phyloP scores from a whole-genome alignment of 768 basidiomycete species.

The Boletus sp. region DNA sequence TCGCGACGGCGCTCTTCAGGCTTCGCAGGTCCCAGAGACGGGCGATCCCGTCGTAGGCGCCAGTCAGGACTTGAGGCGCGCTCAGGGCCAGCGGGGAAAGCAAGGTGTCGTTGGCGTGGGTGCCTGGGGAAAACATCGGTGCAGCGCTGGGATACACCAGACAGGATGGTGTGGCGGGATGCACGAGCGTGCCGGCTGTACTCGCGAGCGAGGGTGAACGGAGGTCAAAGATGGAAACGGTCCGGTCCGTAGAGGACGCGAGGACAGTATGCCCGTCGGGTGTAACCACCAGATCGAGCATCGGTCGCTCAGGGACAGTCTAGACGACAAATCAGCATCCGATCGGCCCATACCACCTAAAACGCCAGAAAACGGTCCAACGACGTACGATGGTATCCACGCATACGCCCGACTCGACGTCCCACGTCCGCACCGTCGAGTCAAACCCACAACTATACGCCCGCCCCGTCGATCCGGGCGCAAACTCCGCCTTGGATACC shows the following conservation, averaged over 20 bases:
- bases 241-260: background rate
- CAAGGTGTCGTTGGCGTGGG: background rate
- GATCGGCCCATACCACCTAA: background rate
- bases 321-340: conserved; percentile 21
- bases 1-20: conserved; percentile 58
- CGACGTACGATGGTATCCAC: conserved; percentile 58
- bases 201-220: background rate
- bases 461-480: conserved; percentile 27
- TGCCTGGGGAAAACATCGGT: no score
- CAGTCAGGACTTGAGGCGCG: conserved; percentile 59
- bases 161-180: background rate
- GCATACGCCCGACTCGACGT: conserved; percentile 73
- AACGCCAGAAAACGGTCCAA: no score
- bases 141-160: background rate
- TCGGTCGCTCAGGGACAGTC: conserved; percentile 71
- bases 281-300: conserved; percentile 58
- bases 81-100: background rate
- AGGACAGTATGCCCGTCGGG: background rate
- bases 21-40: conserved; percentile 79
- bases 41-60: conserved; percentile 74
- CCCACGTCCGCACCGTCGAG: conserved; percentile 88
- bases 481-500: conserved; percentile 72
- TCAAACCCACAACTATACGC: conserved; percentile 61
- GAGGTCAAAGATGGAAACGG: background rate
- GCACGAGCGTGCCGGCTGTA: background rate